phyloP scores from a whole-genome alignment of 2,329 filamentous ascomycete genomes.

The Aureobasidium sp. region DNA sequence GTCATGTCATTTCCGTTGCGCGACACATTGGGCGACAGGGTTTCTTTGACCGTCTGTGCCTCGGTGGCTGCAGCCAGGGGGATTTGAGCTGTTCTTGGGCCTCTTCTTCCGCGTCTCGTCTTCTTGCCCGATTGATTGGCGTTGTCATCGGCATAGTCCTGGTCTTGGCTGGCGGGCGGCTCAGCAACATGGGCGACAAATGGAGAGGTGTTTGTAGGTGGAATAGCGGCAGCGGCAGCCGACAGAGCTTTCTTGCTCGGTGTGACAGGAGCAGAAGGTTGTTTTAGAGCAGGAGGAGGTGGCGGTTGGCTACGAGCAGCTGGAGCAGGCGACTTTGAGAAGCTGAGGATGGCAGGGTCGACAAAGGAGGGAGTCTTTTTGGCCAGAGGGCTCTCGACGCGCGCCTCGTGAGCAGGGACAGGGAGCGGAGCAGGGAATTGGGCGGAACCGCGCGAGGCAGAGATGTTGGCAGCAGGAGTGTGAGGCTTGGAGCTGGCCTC shows the following conservation, averaged over 20 bases:
- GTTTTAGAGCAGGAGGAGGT: constrained; percentile 10
- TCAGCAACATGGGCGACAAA: constrained; percentile 28
- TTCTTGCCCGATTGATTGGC: constrained; percentile 30
- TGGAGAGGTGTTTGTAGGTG: constrained; percentile 30
- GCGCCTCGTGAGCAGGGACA: constrained; percentile 2
- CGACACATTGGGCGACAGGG: constrained; percentile 20
- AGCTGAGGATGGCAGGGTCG: constrained; percentile 77
- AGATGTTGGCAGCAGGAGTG: constrained; percentile 16
- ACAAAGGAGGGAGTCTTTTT: constrained; percentile 42
- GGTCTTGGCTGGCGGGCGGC: constrained; percentile 11
- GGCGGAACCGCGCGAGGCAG: background rate
- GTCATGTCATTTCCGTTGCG: constrained; percentile 31
- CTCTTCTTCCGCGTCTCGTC: constrained; percentile 34
- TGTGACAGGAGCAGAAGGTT: constrained; percentile 27
- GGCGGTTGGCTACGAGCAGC: constrained; percentile 15
- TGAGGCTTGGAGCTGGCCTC: constrained; percentile 16
- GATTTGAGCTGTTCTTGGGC: background rate
- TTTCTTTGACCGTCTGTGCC: constrained; percentile 18
- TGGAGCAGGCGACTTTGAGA: constrained; percentile 34
- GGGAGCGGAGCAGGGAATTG: background rate
- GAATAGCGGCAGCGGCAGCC: constrained; percentile 25
- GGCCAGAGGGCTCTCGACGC: constrained; percentile 7
- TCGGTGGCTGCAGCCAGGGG: constrained; percentile 20
- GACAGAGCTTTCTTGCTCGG: constrained; percentile 32
- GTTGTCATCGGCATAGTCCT: background rate